These are phyloP conservation scores for Eucalyptus regnans DNA, from an alignment of 345 rosid species.

Conservation along the genomic window DNA sequence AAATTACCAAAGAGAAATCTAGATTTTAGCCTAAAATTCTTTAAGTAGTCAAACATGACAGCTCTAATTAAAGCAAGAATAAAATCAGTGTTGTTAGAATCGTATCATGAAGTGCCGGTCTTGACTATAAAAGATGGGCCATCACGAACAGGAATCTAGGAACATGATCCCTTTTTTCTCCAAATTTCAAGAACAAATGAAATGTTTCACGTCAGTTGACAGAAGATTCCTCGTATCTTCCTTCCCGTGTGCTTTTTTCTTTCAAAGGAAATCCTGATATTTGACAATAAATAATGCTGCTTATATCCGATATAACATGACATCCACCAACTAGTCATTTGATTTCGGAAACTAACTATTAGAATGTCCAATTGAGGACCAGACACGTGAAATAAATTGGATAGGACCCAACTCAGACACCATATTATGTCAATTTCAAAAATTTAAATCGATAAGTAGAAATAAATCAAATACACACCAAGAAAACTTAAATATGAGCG, in stretches of 20 bases:
- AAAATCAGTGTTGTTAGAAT: neutral
- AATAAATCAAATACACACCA: neutral
- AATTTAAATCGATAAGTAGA: neutral
- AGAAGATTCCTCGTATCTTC: neutral
- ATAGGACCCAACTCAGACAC: neutral
- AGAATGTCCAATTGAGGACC: neutral
- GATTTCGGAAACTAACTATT: neutral
- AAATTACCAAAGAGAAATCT: neutral
- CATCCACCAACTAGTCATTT: neutral
- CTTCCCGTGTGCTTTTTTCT: neutral
- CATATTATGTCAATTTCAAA: neutral
- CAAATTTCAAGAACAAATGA: neutral
- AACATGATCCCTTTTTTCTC: neutral
- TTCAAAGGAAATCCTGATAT: neutral
- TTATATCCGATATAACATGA: too few species aligned
- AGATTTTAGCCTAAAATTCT: neutral
- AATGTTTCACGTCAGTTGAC: neutral
- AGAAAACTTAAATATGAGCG: neutral
- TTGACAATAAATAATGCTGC: neutral
- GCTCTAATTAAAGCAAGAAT: neutral
- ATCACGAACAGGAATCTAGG: neutral
- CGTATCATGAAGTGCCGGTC: neutral
- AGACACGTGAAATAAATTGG: neutral
- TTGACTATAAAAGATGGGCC: neutral
- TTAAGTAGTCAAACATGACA: neutral